Base-by-base conservation (phyloP, 495 filamentous ascomycete species). In the Neurospora pannonica region DNA sequence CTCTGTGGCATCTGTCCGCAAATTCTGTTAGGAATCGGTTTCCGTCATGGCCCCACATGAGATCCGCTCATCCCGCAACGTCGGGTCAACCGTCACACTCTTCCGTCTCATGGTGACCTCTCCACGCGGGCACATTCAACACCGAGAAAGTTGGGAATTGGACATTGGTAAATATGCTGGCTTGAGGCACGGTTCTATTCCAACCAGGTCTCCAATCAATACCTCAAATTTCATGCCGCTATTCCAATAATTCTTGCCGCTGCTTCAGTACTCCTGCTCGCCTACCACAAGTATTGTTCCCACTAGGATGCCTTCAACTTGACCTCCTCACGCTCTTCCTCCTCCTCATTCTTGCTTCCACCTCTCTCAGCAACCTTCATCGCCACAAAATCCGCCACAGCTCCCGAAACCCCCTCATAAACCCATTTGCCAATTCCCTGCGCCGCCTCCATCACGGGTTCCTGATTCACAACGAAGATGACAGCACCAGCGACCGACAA, bases 331-430 rank as follows among this genome's bases (percentile, higher is more conserved):
- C n/a, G 19, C 48, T 31, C 7, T 4, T 62, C 19, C 31, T 60
- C 43, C 71, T 34, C 38, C 46, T 42, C 39, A 13, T 62, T 28
- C 21, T 34, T 17, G 7, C 37, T 4, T 4, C 28, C n/a, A 10
- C 37, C 9, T 11, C 37, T 74, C 42, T 38, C 67, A 54, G 60
- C 73, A 34, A 76, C 38, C 28, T 71, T 62, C 36, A 71, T 39
- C 46, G 62, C 38, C 3, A 74, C 76, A 73, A 79, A 79, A 38
- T 80, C 78, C 38, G 72, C 24, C 10, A 80, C 37, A 24, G 75
- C 77, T 11, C 73, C 76, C 43, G 73, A 71, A 9, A 78, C 71
- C 34, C 77, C 78, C 38, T 74, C 21, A 1, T 67, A 67, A 17
- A 28, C 6, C 54, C 54, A 67, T 8, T 15, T 70, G 13, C 70